These are phyloP conservation scores for Fonsecaea multimorphosa DNA, from an alignment of 2,329 filamentous ascomycete species.

Conservation along the genomic window DNA sequence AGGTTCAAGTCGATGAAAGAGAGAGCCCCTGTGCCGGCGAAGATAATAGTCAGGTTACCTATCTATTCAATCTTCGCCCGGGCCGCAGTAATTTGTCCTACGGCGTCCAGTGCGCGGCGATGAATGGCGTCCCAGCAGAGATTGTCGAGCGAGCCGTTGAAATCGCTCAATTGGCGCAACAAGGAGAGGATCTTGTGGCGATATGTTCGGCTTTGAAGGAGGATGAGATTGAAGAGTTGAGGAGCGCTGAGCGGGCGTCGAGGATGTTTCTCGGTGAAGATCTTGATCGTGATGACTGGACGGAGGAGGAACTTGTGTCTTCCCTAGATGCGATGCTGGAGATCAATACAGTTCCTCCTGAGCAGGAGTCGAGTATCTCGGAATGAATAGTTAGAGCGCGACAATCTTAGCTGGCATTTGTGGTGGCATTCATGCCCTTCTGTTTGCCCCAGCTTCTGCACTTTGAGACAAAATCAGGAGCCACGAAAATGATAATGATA, in stretches of 20 bases:
- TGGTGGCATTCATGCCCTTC: slow-evolving; percentile 47
- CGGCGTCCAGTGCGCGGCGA: slow-evolving; percentile 80
- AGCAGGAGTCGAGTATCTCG: slow-evolving; percentile 4
- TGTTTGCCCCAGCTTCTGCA: slow-evolving; percentile 64
- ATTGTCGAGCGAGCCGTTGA: slow-evolving; percentile 78
- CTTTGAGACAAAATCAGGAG: slow-evolving; percentile 63
- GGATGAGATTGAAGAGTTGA: slow-evolving; percentile 69
- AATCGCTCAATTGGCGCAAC: slow-evolving; percentile 70
- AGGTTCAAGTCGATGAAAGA: slow-evolving; percentile 53
- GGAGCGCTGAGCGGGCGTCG: slow-evolving; percentile 59
- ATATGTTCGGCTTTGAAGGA: slow-evolving; percentile 72
- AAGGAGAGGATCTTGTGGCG: slow-evolving; percentile 76
- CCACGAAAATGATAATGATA: slow-evolving; percentile 62
- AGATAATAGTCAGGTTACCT: slow-evolving; percentile 61
- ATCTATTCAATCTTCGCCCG: slow-evolving; percentile 70
- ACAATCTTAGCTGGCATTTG: slow-evolving; percentile 9
- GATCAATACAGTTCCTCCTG: background rate
- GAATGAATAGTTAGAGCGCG: background rate
- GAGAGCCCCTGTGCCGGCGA: slow-evolving; percentile 36
- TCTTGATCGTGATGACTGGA: slow-evolving; percentile 30
- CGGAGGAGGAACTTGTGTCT: slow-evolving; percentile 21
- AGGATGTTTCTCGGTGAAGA: slow-evolving; percentile 33
- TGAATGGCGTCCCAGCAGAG: slow-evolving; percentile 78
- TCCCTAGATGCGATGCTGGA: slow-evolving; percentile 27
- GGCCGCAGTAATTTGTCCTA: slow-evolving; percentile 82